phyloP scores from a whole-genome alignment of 805 yeast genomes.

The Sugiyamaella valdiviana region DNA sequence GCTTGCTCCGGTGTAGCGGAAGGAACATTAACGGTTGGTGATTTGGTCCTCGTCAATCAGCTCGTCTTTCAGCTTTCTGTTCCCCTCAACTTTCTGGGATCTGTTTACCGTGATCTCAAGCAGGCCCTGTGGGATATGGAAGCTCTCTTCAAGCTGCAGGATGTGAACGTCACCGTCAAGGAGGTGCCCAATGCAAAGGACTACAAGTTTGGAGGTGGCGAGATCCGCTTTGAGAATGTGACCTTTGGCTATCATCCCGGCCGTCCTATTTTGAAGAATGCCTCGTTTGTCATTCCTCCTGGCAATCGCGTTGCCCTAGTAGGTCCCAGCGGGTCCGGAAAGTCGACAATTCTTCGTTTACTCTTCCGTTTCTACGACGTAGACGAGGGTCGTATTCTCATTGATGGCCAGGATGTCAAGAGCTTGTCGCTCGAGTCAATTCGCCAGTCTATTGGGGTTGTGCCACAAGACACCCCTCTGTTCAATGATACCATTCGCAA shows the following conservation, averaged over 20 bases:
- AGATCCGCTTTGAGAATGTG: slow-evolving; percentile 82
- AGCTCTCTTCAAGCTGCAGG: slow-evolving; percentile 78
- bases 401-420: slow-evolving; percentile 85
- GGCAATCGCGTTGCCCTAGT: slow-evolving; percentile 91
- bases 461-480: slow-evolving; percentile 95
- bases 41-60: slow-evolving; percentile 88
- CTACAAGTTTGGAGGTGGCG: slow-evolving; percentile 59
- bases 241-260: slow-evolving; percentile 88
- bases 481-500: slow-evolving; percentile 87
- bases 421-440: slow-evolving; percentile 69
- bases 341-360: slow-evolving; percentile 77
- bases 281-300: slow-evolving; percentile 79
- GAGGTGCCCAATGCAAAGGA: slow-evolving; percentile 60
- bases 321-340: slow-evolving; percentile 95
- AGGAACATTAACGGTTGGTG: slow-evolving; percentile 86
- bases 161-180: slow-evolving; percentile 58
- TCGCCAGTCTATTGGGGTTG: slow-evolving; percentile 76
- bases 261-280: slow-evolving; percentile 75
- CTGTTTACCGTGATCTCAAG: slow-evolving; percentile 90
- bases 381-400: slow-evolving; percentile 62
- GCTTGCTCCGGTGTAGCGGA: slow-evolving; percentile 88
- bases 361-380: slow-evolving; percentile 90
- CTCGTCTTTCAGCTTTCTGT: slow-evolving; percentile 92
- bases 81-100: slow-evolving; percentile 89
- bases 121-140: slow-evolving; percentile 96